A percentile compares a stretch with the other conserved stretches of the same genome.
Evolutionary conservation across 768 basidiomycete species (phyloP).

Genomic region (Xerocomellus chrysenteron): DNA sequence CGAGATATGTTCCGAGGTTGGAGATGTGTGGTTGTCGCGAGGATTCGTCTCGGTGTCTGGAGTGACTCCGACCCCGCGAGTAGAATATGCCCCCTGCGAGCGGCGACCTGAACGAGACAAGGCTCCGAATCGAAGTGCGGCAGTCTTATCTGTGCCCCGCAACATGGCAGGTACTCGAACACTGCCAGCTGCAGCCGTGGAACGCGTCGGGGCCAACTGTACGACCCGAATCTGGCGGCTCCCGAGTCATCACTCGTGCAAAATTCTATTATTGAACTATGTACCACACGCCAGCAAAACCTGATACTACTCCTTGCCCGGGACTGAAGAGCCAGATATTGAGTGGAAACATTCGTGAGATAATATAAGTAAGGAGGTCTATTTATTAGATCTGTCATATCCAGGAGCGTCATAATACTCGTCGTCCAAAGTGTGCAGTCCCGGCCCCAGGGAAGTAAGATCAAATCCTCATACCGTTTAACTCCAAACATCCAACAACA

Average conservation of each 20-base stretch:
- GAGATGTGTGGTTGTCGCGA: constrained; percentile 2
- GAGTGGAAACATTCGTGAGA: background rate
- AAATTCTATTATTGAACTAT: background rate
- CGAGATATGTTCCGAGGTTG: constrained; percentile 3
- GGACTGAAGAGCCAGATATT: background rate
- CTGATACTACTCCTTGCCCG: background rate
- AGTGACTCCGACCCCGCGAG: background rate
- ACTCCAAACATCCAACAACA: constrained; percentile 90
- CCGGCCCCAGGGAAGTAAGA: background rate
- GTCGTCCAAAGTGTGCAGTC: constrained; percentile 2
- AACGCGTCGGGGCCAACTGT: background rate
- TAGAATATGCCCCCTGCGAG: constrained; percentile 7
- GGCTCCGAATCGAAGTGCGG: constrained; percentile 1
- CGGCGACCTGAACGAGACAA: constrained; percentile 13
- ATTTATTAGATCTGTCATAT: constrained; percentile 14
- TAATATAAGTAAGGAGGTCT: constrained; percentile 18
- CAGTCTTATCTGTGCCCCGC: constrained; percentile 4
- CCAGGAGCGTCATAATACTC: constrained; percentile 9
- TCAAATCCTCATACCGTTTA: constrained; percentile 33
- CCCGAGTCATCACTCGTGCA: background rate
- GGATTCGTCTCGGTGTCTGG: background rate
- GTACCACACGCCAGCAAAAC: background rate
- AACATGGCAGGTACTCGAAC: constrained; percentile 18
- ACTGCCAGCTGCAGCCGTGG: background rate
- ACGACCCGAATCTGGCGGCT: background rate